phyloP scores from a whole-genome alignment of 2,329 filamentous ascomycete species.

The Fusarium buxicola region DNA sequence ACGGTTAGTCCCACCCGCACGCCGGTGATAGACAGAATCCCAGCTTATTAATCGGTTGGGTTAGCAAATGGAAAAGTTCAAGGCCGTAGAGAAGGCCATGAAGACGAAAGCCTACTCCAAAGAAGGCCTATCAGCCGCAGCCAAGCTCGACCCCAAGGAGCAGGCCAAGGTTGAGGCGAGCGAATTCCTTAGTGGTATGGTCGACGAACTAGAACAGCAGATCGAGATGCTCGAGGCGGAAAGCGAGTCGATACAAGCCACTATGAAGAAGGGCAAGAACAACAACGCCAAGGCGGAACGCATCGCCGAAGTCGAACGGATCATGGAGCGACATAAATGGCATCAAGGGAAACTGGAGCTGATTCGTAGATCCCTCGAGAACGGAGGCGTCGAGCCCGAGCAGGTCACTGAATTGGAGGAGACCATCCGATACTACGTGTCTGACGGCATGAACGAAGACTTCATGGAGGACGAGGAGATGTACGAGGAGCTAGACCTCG shows the following conservation, averaged over 20 bases:
- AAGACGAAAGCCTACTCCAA: slow-evolving; percentile 99
- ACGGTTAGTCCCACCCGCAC: slow-evolving; percentile 72
- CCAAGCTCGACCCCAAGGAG: slow-evolving; percentile 97
- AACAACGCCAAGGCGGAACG: slow-evolving; percentile 86
- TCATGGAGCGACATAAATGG: slow-evolving; percentile 95
- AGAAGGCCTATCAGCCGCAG: slow-evolving; percentile 90
- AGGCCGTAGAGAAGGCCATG: slow-evolving; percentile 99
- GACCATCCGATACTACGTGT: slow-evolving; percentile 93
- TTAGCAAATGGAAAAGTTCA: slow-evolving; percentile 99
- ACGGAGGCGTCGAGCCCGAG: slow-evolving; percentile 88
- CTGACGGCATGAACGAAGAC: slow-evolving; percentile 87
- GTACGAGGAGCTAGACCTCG: slow-evolving; percentile 93
- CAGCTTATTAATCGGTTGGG: slow-evolving; percentile 34
- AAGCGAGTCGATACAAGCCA: slow-evolving; percentile 84
- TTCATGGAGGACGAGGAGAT: slow-evolving; percentile 95
- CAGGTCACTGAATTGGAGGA: slow-evolving; percentile 92
- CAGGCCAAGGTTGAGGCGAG: slow-evolving; percentile 90
- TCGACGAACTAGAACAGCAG: slow-evolving; percentile 93
- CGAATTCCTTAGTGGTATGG: slow-evolving; percentile 87
- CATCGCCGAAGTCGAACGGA: slow-evolving; percentile 84
- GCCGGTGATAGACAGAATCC: slow-evolving; percentile 20
- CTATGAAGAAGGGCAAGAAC: slow-evolving; percentile 95
- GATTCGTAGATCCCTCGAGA: slow-evolving; percentile 89
- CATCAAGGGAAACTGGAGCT: slow-evolving; percentile 94
- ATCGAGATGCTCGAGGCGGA: slow-evolving; percentile 95